These are phyloP conservation scores for Pseudocercospora musae DNA, from an alignment of 2,329 filamentous ascomycete genomes.

Conservation along the genomic window DNA sequence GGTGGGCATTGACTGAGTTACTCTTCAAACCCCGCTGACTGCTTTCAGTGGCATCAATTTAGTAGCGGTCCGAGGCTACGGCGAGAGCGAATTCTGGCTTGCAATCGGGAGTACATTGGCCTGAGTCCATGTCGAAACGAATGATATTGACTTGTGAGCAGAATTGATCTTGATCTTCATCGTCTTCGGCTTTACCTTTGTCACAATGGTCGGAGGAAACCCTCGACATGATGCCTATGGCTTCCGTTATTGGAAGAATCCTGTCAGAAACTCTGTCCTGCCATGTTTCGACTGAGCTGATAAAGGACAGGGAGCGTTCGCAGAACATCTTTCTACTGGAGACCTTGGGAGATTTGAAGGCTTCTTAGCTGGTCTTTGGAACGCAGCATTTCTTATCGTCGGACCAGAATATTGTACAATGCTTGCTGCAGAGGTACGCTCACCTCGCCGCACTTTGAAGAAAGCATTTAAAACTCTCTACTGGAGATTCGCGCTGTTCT, in stretches of 20 bases:
- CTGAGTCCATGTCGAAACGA: too few species aligned
- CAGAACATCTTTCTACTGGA: conserved; percentile 1
- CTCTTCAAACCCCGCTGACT: too few species aligned
- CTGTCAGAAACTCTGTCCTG: not conserved
- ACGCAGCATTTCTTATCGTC: conserved; percentile 62
- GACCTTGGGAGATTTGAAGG: conserved; percentile 38
- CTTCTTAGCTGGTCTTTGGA: conserved; percentile 60
- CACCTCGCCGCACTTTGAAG: conserved; percentile 17
- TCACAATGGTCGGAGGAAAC: conserved; percentile 15
- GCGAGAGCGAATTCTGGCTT: conserved; percentile 17
- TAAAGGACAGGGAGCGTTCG: not conserved
- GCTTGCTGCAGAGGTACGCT: conserved; percentile 16
- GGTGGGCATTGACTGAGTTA: too few species aligned
- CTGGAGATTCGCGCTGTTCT: conserved; percentile 7
- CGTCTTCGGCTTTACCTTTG: conserved; percentile 12
- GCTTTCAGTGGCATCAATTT: not conserved
- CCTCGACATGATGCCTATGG: conserved; percentile 18
- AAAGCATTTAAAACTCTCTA: conserved; percentile 8
- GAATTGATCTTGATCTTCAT: conserved; percentile 11
- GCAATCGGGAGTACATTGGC: conserved; percentile 4
- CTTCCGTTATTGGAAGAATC: conserved; percentile 17
- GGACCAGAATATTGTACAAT: conserved; percentile 16
- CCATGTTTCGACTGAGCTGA: conserved; percentile 4
- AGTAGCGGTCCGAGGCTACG: conserved; percentile 5
- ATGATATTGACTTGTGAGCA: not conserved